phyloP scores from a whole-genome alignment of 495 filamentous ascomycete genomes.

The Thozetella sp. region DNA sequence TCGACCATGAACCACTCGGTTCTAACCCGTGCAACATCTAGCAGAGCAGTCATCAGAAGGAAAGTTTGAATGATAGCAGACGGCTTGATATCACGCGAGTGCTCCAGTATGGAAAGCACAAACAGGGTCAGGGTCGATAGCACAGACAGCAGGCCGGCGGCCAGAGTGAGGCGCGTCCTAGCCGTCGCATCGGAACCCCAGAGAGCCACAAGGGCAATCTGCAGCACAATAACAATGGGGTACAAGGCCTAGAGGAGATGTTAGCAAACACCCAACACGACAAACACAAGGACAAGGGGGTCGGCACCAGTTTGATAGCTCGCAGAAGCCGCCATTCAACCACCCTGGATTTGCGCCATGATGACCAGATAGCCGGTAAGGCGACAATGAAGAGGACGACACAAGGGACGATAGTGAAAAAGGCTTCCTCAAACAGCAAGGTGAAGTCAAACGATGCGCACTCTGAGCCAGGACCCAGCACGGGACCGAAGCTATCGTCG shows the following conservation, averaged over 20 bases:
- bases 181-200: slow-evolving; percentile 34
- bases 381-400: background rate
- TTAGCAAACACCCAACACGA: background rate
- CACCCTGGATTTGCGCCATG: background rate
- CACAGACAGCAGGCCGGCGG: slow-evolving; percentile 42
- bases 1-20: slow-evolving; percentile 34
- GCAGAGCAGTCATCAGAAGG: slow-evolving; percentile 52
- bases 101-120: slow-evolving; percentile 33
- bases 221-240: slow-evolving; percentile 33
- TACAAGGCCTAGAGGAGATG: slow-evolving; percentile 28
- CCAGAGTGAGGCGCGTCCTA: slow-evolving; percentile 43
- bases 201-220: slow-evolving; percentile 44
- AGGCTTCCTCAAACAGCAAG: background rate
- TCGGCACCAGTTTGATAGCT: slow-evolving; percentile 7
- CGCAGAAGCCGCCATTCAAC: background rate
- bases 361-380: background rate
- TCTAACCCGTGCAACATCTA: slow-evolving; percentile 44
- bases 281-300: background rate
- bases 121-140: slow-evolving; percentile 21
- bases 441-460: background rate
- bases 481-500: background rate
- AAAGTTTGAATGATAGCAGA: slow-evolving; percentile 49
- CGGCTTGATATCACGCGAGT: slow-evolving; percentile 27
- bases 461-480: background rate
- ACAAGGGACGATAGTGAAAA: background rate